Base-by-base conservation (phyloP, 2,329 filamentous ascomycete species). In the Alternaria panax region DNA sequence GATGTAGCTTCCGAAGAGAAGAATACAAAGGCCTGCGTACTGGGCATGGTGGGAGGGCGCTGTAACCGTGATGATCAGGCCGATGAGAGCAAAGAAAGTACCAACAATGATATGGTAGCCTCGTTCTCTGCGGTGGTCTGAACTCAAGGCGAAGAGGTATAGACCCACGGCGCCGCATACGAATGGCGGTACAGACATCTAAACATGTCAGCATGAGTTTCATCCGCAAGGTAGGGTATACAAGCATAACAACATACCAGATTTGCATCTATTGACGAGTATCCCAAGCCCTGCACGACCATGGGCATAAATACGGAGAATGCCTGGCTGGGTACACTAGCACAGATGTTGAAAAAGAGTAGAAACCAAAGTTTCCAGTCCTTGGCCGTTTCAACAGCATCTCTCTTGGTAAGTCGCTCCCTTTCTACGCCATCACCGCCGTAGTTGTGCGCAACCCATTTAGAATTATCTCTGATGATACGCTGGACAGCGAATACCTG, bases 181-280 rank as follows among this genome's bases (percentile, higher is more conserved):
- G 34, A 84, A 84, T 0, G 82, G 82, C 1, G 81, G 80, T 2
- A 84, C 81, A 4, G 81, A 83, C 68, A 79, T 81, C 20, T 66
- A 11, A 3, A 9, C 9, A 14, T 4, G 16, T 12, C 22, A n/a
- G 2, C 0, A 14, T 52, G 24, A 64, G 47, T 27, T 38, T 40
- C 9, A 12, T 40, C 11, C 16, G 12, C 16, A 22, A n/a, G 3
- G 12, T 7, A 4, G 4, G 18, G 5, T 12, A 16, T 2, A 22
- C 3, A 12, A 25, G n/a, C 20, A 22, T 2, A 3, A 24, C 5
- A 14, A 30, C 45, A 41, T 59, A 67, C 67, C 54, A 69, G 27
- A 22, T 70, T 69, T n/a, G 68, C 62, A 16, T 59, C 25, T 16
- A 70, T 56, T 1, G 63, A 62, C 1, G 65, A 67, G 32, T 66